Evolutionary conservation across 148 eudicot genomes (phyloP).

Genomic region (Cornus controversa): DNA sequence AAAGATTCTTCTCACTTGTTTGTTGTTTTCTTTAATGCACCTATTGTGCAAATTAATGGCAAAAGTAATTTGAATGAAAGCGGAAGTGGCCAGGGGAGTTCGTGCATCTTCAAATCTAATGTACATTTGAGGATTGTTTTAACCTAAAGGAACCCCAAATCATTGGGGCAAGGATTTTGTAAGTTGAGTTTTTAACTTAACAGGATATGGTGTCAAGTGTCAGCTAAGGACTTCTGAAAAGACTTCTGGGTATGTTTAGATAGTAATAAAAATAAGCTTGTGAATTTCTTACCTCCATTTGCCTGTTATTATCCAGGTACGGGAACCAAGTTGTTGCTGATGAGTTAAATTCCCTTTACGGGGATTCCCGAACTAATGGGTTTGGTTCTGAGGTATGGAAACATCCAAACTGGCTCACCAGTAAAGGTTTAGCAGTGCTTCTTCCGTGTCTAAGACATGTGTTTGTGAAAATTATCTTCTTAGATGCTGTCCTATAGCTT

Average conservation of each 20-base stretch:
- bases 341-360: constrained; percentile 73
- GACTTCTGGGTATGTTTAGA: not conserved
- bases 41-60: not conserved
- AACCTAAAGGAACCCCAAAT: no score
- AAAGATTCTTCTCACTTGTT: not conserved
- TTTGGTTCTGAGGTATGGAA: constrained; percentile 89
- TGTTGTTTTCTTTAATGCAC: not conserved
- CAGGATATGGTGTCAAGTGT: not conserved
- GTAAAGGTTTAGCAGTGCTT: not conserved
- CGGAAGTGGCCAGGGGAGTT: no score
- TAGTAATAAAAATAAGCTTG: not conserved
- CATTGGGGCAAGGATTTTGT: no score
- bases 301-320: constrained; percentile 48
- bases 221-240: not conserved
- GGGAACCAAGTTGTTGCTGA: constrained; percentile 82
- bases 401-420: constrained; percentile 4
- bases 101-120: no score
- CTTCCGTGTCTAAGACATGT: not conserved
- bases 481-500: not conserved
- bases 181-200: not conserved
- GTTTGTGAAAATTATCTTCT: not conserved
- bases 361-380: constrained; percentile 78
- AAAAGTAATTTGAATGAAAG: no score
- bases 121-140: not conserved
- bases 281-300: not conserved